These are phyloP conservation scores for Trichoderma arundinaceum DNA, from an alignment of 2,329 filamentous ascomycete genomes.

Conservation along the genomic window DNA sequence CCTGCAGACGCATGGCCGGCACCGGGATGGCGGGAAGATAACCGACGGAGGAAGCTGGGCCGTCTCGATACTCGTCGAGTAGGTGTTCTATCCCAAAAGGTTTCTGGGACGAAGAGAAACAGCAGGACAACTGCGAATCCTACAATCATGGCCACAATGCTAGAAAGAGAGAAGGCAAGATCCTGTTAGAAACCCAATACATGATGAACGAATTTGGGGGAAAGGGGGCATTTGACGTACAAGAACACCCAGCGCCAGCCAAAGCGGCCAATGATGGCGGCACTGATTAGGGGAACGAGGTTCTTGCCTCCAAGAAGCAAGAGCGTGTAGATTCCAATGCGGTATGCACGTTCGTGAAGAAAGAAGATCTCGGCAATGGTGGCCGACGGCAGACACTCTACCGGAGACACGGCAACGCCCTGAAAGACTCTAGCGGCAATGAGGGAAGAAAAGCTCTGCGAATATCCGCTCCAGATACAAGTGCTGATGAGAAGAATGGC, in stretches of 20 bases:
- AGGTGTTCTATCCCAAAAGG: slow-evolving; percentile 90
- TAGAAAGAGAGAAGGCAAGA: slow-evolving; percentile 40
- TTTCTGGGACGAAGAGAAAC: slow-evolving; percentile 92
- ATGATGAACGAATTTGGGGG: too few species aligned
- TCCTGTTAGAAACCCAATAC: slow-evolving; percentile 4
- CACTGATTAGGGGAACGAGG: slow-evolving; percentile 83
- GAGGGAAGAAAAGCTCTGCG: slow-evolving; percentile 79
- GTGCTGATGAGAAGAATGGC: slow-evolving; percentile 78
- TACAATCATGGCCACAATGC: slow-evolving; percentile 82
- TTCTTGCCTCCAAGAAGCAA: slow-evolving; percentile 91
- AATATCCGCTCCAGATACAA: slow-evolving; percentile 84
- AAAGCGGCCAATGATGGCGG: slow-evolving; percentile 76
- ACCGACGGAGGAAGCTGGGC: slow-evolving; percentile 54
- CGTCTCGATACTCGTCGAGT: slow-evolving; percentile 48
- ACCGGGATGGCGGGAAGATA: slow-evolving; percentile 51
- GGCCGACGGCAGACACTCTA: slow-evolving; percentile 90
- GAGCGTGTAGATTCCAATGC: slow-evolving; percentile 90
- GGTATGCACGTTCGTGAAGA: slow-evolving; percentile 89
- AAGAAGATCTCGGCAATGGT: slow-evolving; percentile 98
- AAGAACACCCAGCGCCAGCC: slow-evolving; percentile 93
- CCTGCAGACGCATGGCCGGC: slow-evolving; percentile 28
- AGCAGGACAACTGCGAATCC: slow-evolving; percentile 72
- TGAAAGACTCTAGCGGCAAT: slow-evolving; percentile 84
- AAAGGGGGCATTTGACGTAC: slow-evolving; percentile 50
- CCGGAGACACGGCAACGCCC: slow-evolving; percentile 84